A percentile compares a stretch with the other conserved stretches of the same genome.
Conservation (phyloP, 129 eudicot genomes). For the Centella asiatica region DNA sequence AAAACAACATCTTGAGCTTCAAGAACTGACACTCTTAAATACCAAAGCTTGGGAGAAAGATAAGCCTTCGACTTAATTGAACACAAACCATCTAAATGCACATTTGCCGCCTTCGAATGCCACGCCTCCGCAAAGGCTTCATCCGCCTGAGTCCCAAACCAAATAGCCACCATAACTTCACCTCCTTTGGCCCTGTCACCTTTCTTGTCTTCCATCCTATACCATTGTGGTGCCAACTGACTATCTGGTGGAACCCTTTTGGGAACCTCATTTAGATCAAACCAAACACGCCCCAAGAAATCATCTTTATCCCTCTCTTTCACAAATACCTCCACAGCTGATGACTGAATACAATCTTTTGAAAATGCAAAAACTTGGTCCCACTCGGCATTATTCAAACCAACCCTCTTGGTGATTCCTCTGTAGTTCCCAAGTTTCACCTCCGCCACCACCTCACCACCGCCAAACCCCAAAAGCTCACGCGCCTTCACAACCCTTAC, state of each 20-base stretch:
- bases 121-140: slow-evolving; percentile 95
- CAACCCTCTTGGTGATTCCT: slow-evolving; percentile 71
- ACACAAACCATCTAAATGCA: slow-evolving; percentile 65
- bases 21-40: slow-evolving; percentile 56
- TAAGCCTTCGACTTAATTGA: slow-evolving; percentile 88
- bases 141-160: slow-evolving; percentile 98
- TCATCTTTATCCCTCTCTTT: slow-evolving; percentile 81
- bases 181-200: slow-evolving; percentile 78
- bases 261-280: slow-evolving; percentile 79
- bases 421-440: slow-evolving; percentile 91
- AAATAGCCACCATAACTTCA: slow-evolving; percentile 81
- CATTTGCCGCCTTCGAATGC: slow-evolving; percentile 92
- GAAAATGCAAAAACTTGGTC: slow-evolving; percentile 86
- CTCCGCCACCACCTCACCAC: slow-evolving; percentile 78
- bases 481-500: slow-evolving; percentile 72
- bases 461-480: slow-evolving; percentile 51
- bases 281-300: slow-evolving; percentile 81
- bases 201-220: slow-evolving; percentile 76
- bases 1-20: slow-evolving; percentile 86
- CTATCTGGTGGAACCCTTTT: slow-evolving; percentile 89
- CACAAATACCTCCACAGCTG: slow-evolving; percentile 70
- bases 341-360: slow-evolving; percentile 77
- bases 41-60: slow-evolving; percentile 91
- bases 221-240: slow-evolving; percentile 95
- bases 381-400: slow-evolving; percentile 60